Evolutionary conservation across 2,329 filamentous ascomycete species (phyloP), one percentile per base, ranked within the genome.

Genomic region (Pseudomassariella vexata): DNA sequence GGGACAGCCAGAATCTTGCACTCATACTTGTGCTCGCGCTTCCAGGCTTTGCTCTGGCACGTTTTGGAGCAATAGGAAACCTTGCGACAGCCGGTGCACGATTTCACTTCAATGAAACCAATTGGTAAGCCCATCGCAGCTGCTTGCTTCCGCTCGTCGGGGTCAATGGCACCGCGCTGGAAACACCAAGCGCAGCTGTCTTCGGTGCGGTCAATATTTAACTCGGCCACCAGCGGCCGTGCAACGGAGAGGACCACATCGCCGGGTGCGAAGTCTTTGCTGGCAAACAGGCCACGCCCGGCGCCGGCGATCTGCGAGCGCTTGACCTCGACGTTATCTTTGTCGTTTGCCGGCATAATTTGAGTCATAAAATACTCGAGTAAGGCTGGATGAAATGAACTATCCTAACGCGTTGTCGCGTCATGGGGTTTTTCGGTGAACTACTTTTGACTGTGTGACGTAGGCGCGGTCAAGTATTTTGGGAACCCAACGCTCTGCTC

Each of bases 131-230:
- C 49, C 41, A 52, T 49, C 1, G 44, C 26, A 6, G 43, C 43
- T 3, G 47, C 36, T 12, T 33, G 36, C 4, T 11, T 17, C 18
- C 40, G 39, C 24, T 43, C 43, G 11, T 30, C 14, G 5, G 44
- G 46, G 22, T 49, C 38, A 3, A 37, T 44, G 14, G 42, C 44
- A 9, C 27, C 40, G 19, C 48, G 48, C 14, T 52, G 49, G 17
- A 43, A 45, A 30, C 48, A 52, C 48, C 48, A 52, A 17, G 40
- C 45, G 31, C 49, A 52, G 6, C 46, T 51, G 36, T 52, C 48
- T 8, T 32, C 31, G 42, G 46, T 36, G 15, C 44, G 47, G 1
- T 42, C 42, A 3, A 25, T 19, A 16, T 48, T 41, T 14, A 48
- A 40, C 28, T 52, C 49, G 6, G 45, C 38, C 14, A 51, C 40